Evolutionary conservation across 2,329 filamentous ascomycete genomes (phyloP).

Genomic region (Penicillium hesseltinei): DNA sequence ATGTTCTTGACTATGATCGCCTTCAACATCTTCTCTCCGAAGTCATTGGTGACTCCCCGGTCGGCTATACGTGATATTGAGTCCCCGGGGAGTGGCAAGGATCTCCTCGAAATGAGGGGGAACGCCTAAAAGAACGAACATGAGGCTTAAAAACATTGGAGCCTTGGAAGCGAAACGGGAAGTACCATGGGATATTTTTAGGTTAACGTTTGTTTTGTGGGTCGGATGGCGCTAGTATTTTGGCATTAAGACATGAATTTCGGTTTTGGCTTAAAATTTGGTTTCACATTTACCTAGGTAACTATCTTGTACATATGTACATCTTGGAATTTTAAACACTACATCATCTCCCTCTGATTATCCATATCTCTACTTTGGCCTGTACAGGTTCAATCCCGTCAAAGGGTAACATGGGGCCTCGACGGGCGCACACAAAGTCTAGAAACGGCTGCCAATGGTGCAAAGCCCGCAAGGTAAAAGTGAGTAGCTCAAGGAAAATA

Average conservation of each 20-base stretch:
- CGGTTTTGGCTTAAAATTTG: background rate
- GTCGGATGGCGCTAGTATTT: background rate
- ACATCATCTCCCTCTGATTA: background rate
- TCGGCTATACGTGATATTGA: background rate
- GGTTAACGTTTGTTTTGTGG: background rate
- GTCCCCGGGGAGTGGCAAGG: background rate
- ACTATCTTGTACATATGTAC: too few species aligned
- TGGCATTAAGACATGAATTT: background rate
- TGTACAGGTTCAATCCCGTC: background rate
- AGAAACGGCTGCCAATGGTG: constrained; percentile 8
- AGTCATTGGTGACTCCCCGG: background rate
- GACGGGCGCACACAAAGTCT: constrained; percentile 9
- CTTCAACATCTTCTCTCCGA: background rate
- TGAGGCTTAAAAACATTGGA: background rate
- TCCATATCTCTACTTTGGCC: background rate
- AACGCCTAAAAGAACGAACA: background rate
- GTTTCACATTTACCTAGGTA: background rate
- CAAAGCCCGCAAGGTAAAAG: constrained; percentile 10
- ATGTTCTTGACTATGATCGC: constrained; percentile 18
- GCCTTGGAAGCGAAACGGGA: background rate
- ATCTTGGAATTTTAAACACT: too few species aligned
- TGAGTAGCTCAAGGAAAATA: background rate
- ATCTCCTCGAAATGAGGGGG: background rate
- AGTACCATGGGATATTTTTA: background rate
- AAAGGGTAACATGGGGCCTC: background rate